phyloP scores from a whole-genome alignment of 2,329 filamentous ascomycete genomes.

The Fusarium solani-melongenae region DNA sequence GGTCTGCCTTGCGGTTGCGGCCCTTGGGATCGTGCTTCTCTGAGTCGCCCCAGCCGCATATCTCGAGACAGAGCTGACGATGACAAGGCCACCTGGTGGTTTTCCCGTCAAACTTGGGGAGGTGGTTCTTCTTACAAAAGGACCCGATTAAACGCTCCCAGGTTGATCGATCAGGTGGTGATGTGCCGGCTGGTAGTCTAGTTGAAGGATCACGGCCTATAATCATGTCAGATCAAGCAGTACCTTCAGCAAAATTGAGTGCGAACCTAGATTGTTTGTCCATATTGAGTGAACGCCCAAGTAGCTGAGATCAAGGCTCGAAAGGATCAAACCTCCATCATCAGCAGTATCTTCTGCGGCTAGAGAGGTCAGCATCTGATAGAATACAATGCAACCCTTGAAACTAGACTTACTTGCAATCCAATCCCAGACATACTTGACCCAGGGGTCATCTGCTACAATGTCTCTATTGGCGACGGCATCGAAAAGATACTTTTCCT shows the following conservation, averaged over 20 bases:
- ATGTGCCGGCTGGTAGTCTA: conserved; percentile 58
- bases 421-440: conserved; percentile 84
- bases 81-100: conserved; percentile 75
- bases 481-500: conserved; percentile 73
- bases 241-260: not conserved
- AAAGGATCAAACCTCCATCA: conserved; percentile 76
- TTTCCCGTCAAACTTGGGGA: conserved; percentile 72
- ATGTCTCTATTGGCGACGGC: conserved; percentile 73
- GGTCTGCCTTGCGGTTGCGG: conserved; percentile 54
- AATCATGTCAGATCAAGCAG: conserved; percentile 8
- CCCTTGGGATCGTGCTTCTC: conserved; percentile 58
- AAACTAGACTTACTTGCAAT: conserved; percentile 66
- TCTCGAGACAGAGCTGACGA: conserved; percentile 78
- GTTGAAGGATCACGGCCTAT: conserved; percentile 60
- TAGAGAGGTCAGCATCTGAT: conserved; percentile 43
- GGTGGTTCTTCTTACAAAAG: conserved; percentile 70
- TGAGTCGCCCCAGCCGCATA: conserved; percentile 77
- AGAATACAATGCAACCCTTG: not conserved
- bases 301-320: conserved; percentile 78
- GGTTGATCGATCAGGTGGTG: conserved; percentile 59
- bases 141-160: conserved; percentile 73
- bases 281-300: conserved; percentile 80
- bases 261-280: conserved; percentile 73
- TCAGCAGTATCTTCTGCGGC: conserved; percentile 73
- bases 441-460: conserved; percentile 77